Evolutionary conservation across 768 basidiomycete genomes (phyloP).

Genomic region (Pleurotus tuber-regium): DNA sequence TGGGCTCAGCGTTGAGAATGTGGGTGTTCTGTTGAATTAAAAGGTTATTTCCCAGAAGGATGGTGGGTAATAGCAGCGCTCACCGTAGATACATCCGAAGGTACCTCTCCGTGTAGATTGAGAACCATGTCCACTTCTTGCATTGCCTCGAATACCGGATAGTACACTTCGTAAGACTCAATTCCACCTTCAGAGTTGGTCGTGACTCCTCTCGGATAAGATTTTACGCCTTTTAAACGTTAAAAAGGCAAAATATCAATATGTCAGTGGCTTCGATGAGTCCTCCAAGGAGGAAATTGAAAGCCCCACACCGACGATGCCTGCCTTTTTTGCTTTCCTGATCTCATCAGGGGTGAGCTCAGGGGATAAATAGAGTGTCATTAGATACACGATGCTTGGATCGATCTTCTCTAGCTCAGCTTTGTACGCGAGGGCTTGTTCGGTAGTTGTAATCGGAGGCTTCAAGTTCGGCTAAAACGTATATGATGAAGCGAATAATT

Average conservation of each 20-base stretch:
- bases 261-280: background rate
- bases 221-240: slow-evolving; percentile 72
- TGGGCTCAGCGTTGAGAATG: slow-evolving; percentile 89
- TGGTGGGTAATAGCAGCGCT: slow-evolving; percentile 23
- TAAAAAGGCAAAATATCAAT: slow-evolving; percentile 13
- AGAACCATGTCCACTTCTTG: slow-evolving; percentile 91
- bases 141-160: slow-evolving; percentile 92
- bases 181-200: slow-evolving; percentile 97
- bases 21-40: slow-evolving; percentile 85
- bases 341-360: slow-evolving; percentile 90
- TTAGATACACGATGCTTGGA: slow-evolving; percentile 79
- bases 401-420: slow-evolving; percentile 71
- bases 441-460: slow-evolving; percentile 84
- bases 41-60: no score
- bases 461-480: slow-evolving; percentile 79
- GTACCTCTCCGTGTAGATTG: slow-evolving; percentile 96
- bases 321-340: slow-evolving; percentile 79
- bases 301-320: slow-evolving; percentile 58
- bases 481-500: slow-evolving; percentile 11
- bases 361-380: slow-evolving; percentile 95
- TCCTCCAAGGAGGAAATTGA: background rate
- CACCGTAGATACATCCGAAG: slow-evolving; percentile 70
- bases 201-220: slow-evolving; percentile 95
- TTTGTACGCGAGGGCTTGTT: slow-evolving; percentile 80
- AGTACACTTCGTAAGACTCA: slow-evolving; percentile 92